These are phyloP conservation scores for Prunus yedoensis DNA, from an alignment of 331 rosid species.

Conservation along the genomic window DNA sequence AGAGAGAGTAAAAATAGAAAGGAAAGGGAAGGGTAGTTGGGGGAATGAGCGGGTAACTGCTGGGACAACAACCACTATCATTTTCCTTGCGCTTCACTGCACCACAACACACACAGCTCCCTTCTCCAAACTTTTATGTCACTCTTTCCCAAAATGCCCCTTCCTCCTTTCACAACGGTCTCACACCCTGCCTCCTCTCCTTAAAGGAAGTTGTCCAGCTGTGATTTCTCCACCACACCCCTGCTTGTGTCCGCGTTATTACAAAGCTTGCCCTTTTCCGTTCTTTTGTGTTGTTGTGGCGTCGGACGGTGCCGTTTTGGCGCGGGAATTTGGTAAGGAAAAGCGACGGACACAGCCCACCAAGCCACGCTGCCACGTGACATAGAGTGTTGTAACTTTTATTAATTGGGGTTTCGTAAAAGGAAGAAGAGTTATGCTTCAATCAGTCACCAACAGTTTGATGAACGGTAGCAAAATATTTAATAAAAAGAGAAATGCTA, in stretches of 20 bases:
- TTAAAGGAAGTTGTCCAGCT: background rate
- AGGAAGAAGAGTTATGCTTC: too few species aligned
- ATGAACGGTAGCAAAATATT: too few species aligned
- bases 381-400: conserved; percentile 5
- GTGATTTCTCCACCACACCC: conserved; percentile 3
- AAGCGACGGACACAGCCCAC: conserved; percentile 13
- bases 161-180: conserved; percentile 37
- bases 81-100: conserved; percentile 57
- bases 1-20: background rate
- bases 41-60: conserved; percentile 45
- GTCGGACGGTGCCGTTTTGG: background rate
- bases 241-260: background rate
- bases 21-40: conserved; percentile 40
- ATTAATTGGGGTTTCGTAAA: background rate
- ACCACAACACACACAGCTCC: conserved; percentile 29
- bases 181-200: background rate
- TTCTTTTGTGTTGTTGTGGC: background rate
- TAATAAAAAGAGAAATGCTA: too few species aligned
- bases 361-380: conserved; percentile 27
- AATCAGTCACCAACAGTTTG: too few species aligned
- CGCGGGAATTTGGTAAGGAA: conserved; percentile 12
- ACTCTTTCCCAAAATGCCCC: conserved; percentile 37
- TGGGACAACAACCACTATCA: conserved; percentile 45
- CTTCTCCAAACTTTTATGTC: conserved; percentile 25
- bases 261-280: background rate